These are phyloP conservation scores for Colletotrichum tanaceti DNA, from an alignment of 2,329 filamentous ascomycete species.

Conservation along the genomic window DNA sequence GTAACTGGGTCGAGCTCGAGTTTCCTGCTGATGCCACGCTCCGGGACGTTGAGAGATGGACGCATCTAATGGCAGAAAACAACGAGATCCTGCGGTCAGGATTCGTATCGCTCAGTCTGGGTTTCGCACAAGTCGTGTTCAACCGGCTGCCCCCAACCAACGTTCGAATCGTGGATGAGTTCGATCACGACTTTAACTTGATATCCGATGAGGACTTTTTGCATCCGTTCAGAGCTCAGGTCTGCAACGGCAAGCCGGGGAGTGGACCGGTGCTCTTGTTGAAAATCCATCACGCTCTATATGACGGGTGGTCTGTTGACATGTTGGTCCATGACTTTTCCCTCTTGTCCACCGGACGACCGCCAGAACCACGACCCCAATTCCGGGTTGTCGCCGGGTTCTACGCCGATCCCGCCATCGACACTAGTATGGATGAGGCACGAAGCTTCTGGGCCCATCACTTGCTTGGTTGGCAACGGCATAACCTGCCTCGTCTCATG, in stretches of 20 bases:
- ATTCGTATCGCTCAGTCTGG: slow-evolving; percentile 68
- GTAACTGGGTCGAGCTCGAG: slow-evolving; percentile 80
- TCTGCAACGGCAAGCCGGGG: slow-evolving; percentile 49
- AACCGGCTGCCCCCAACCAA: slow-evolving; percentile 57
- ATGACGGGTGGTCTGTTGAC: slow-evolving; percentile 94
- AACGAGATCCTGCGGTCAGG: slow-evolving; percentile 81
- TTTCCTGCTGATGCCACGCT: slow-evolving; percentile 54
- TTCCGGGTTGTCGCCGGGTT: slow-evolving; percentile 71
- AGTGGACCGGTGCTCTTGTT: slow-evolving; percentile 55
- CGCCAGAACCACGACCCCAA: slow-evolving; percentile 59
- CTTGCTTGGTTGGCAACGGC: slow-evolving; percentile 67
- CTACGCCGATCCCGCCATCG: slow-evolving; percentile 50
- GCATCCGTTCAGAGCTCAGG: slow-evolving; percentile 71
- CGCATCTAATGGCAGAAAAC: slow-evolving; percentile 59
- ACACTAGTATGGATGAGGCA: slow-evolving; percentile 53
- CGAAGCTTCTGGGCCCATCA: slow-evolving; percentile 77
- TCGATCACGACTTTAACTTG: slow-evolving; percentile 54
- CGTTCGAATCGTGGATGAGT: slow-evolving; percentile 54
- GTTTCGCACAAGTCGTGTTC: slow-evolving; percentile 75
- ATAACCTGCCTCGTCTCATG: slow-evolving; percentile 62
- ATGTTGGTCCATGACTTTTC: slow-evolving; percentile 76
- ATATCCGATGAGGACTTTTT: slow-evolving; percentile 54
- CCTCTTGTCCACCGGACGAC: slow-evolving; percentile 53
- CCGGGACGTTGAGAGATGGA: slow-evolving; percentile 58
- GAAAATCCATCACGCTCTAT: slow-evolving; percentile 83